These are phyloP conservation scores for Artemisia princeps DNA, from an alignment of 140 eudicot genomes.

Conservation along the genomic window DNA sequence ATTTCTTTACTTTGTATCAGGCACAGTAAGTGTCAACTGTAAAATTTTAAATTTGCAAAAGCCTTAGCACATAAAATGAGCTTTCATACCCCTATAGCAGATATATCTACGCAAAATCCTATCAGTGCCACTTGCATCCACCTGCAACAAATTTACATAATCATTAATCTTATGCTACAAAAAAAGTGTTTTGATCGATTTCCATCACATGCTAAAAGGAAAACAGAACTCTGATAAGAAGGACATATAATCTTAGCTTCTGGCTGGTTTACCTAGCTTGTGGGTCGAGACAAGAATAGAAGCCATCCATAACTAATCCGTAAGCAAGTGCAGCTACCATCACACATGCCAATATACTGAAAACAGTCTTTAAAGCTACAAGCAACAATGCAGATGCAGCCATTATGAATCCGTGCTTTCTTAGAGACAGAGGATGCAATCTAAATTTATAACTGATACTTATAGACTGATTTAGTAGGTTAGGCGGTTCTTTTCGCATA, in stretches of 20 bases:
- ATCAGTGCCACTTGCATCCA: not conserved
- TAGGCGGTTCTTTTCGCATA: too few species aligned
- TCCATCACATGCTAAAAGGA: not conserved
- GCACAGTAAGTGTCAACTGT: not conserved
- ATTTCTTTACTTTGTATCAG: too few species aligned
- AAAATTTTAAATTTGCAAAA: not conserved
- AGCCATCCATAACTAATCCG: not conserved
- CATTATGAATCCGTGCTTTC: not conserved
- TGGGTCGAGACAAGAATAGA: not conserved
- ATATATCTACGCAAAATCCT: not conserved
- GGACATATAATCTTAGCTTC: not conserved
- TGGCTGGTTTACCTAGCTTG: not conserved
- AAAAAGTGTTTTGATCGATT: not conserved
- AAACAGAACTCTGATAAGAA: not conserved
- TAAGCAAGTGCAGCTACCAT: not conserved
- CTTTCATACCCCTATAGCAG: not conserved
- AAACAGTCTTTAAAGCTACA: not conserved
- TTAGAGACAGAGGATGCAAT: not conserved
- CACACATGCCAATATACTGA: not conserved
- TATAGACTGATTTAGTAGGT: too few species aligned
- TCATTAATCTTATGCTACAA: not conserved
- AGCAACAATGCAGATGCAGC: not conserved
- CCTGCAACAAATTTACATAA: not conserved
- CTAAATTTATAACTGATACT: not conserved
- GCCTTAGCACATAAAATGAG: not conserved